A percentile compares a stretch with the other conserved stretches of the same genome.
Conservation (phyloP, 73 alveolate genomes). For the Paramecium pentaurelia region DNA sequence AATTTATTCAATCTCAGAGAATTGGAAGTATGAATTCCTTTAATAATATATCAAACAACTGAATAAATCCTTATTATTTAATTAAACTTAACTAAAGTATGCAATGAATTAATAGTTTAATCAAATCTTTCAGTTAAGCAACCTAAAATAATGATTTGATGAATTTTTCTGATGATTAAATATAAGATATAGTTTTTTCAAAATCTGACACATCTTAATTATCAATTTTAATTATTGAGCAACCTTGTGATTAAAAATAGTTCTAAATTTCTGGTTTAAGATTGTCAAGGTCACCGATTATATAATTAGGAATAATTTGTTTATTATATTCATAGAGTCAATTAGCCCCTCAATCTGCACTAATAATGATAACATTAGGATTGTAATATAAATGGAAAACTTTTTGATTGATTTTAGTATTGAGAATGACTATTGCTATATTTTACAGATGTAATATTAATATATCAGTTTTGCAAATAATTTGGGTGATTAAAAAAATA, state of each 20-base stretch:
- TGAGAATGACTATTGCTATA: neutral
- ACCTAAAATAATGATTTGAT: neutral
- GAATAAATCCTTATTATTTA: neutral
- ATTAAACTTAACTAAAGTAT: neutral
- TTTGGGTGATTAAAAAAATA: neutral
- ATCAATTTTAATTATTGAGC: neutral
- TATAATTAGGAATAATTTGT: neutral
- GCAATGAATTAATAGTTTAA: neutral
- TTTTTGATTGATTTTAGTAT: neutral
- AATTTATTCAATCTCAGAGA: neutral
- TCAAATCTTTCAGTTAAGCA: conserved; percentile 4
- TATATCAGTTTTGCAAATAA: neutral
- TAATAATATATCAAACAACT: neutral
- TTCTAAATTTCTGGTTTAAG: neutral
- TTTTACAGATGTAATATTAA: neutral
- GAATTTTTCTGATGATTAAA: neutral
- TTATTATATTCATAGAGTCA: neutral
- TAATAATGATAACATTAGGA: neutral
- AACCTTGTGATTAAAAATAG: neutral
- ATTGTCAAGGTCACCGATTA: conserved; percentile 15
- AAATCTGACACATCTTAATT: conserved; percentile 25
- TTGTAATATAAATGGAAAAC: neutral
- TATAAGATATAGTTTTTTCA: neutral
- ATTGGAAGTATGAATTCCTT: neutral
- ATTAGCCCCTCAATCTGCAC: conserved; percentile 49